Evolutionary conservation across 2,329 filamentous ascomycete genomes (phyloP).

Genomic region (Talaromyces rugulosus): DNA sequence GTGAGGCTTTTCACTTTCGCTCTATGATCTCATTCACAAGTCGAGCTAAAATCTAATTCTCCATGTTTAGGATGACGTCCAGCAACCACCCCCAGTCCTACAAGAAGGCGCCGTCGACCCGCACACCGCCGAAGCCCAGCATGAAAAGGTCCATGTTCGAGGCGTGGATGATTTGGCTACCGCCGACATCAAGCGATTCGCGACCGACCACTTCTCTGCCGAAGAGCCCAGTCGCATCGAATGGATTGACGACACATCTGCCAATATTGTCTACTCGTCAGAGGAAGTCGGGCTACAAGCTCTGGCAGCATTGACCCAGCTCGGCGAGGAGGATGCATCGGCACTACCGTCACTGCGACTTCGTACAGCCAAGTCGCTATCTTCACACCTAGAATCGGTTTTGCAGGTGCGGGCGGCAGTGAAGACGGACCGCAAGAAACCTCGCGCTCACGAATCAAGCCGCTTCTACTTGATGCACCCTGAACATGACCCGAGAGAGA

Average conservation of each 20-base stretch:
- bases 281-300: constrained; percentile 52
- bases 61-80: constrained; percentile 19
- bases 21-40: not conserved
- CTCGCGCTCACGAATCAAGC: constrained; percentile 73
- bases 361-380: constrained; percentile 65
- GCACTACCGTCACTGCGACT: constrained; percentile 59
- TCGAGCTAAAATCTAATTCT: not conserved
- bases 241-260: constrained; percentile 92
- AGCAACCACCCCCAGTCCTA: constrained; percentile 12
- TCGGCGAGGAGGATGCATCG: constrained; percentile 34
- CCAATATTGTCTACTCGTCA: constrained; percentile 74
- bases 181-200: constrained; percentile 71
- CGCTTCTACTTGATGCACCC: constrained; percentile 91
- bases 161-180: constrained; percentile 81
- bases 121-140: constrained; percentile 30
- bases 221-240: constrained; percentile 63
- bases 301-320: constrained; percentile 46
- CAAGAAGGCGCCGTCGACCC: constrained; percentile 23
- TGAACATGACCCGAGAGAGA: constrained; percentile 77
- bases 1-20: constrained; percentile 20
- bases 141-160: constrained; percentile 72
- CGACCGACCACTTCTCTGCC: constrained; percentile 60
- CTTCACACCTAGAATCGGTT: constrained; percentile 63
- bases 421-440: constrained; percentile 71
- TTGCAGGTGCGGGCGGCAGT: constrained; percentile 73